A percentile compares a stretch with the other conserved stretches of the same genome.
Conservation (phyloP, 805 yeast genomes). For the Kregervanrija pseudodelftensis region DNA sequence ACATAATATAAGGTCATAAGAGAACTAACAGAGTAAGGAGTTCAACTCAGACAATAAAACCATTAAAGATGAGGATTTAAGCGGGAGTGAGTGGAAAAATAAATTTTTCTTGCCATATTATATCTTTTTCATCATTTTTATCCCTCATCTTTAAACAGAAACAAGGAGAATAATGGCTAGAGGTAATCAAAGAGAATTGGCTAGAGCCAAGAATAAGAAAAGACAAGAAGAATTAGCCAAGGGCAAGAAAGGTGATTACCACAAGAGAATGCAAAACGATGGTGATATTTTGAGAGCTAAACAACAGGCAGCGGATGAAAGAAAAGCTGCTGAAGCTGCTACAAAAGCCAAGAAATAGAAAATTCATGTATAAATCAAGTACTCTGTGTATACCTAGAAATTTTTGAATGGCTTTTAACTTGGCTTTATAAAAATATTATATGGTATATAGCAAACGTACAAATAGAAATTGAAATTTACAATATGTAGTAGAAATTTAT, state of each 20-base stretch:
- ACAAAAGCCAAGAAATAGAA: conserved; percentile 12
- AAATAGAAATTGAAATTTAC: conserved; percentile 1
- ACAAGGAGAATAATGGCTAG: conserved; percentile 57
- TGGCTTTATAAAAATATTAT: neutral
- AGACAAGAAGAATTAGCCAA: conserved; percentile 63
- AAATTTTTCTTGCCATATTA: neutral
- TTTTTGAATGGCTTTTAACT: neutral
- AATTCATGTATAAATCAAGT: neutral
- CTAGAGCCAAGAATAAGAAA: conserved; percentile 81
- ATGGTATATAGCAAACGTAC: neutral
- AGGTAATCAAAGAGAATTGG: conserved; percentile 95
- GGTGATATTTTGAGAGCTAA: conserved; percentile 87
- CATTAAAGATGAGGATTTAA: neutral
- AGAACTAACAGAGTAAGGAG: neutral
- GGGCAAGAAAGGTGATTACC: conserved; percentile 71
- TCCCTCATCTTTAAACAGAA: neutral
- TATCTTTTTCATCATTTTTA: neutral
- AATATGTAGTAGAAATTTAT: neutral
- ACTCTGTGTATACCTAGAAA: neutral
- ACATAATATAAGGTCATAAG: neutral
- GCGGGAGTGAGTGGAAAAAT: neutral
- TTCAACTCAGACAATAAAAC: neutral
- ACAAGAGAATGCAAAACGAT: conserved; percentile 77
- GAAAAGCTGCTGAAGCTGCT: conserved; percentile 23
- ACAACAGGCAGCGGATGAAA: conserved; percentile 68